A percentile compares a stretch with the other conserved stretches of the same genome.
Evolutionary conservation across 176 grass and related monocot genomes (phyloP).

Genomic region (Oryza glumipatula): DNA sequence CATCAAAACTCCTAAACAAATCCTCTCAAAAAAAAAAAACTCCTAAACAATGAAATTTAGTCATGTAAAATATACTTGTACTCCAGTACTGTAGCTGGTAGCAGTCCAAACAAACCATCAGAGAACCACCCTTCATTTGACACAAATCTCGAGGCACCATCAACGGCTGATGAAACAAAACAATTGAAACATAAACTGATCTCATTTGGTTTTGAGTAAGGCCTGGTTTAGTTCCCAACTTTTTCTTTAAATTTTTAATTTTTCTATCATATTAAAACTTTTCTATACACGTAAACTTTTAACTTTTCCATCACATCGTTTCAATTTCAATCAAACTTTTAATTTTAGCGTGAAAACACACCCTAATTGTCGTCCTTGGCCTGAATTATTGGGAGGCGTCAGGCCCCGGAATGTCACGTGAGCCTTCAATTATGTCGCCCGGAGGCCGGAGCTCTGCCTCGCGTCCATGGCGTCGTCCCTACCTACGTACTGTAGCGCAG

Average conservation of each 20-base stretch:
- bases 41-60: not conserved
- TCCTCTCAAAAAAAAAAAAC: not conserved
- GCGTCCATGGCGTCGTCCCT: not conserved
- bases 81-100: too few relatives aligned
- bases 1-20: not conserved
- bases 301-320: too few relatives aligned
- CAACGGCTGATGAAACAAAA: not conserved
- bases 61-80: not conserved
- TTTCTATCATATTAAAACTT: too few relatives aligned
- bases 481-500: too few relatives aligned
- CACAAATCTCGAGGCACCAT: not conserved
- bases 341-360: too few relatives aligned
- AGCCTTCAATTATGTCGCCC: not conserved
- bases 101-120: not conserved
- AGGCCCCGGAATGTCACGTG: slow-evolving; percentile 20
- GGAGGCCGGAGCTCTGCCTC: not conserved
- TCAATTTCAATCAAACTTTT: too few relatives aligned
- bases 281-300: too few relatives aligned
- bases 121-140: not conserved
- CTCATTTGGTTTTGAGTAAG: too few relatives aligned
- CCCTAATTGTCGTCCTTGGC: not conserved
- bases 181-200: too few relatives aligned
- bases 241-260: too few relatives aligned
- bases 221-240: too few relatives aligned
- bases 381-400: slow-evolving; percentile 28